Percentiles rank a stretch among this genome's conserved stretches.
These are phyloP conservation scores for Starmera dryadoides DNA, from an alignment of 805 yeast species.

Conservation along the genomic window DNA sequence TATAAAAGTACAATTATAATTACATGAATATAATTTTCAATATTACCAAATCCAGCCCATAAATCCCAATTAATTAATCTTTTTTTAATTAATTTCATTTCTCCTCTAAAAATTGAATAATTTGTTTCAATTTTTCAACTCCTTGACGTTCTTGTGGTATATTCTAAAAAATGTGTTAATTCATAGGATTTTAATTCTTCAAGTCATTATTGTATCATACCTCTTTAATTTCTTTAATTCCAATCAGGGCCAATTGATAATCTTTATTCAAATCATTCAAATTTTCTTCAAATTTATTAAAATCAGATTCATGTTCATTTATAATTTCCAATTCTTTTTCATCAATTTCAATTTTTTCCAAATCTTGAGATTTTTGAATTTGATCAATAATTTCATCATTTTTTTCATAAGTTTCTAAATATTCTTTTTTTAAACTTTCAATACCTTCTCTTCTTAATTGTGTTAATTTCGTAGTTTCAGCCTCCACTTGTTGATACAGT, in stretches of 20 bases:
- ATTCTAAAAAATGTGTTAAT: constrained; percentile 1
- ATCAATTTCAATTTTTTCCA: constrained; percentile 3
- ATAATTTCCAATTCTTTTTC: too few relatives aligned
- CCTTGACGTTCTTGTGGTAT: constrained; percentile 21
- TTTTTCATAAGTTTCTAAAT: constrained; percentile 25
- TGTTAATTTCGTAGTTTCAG: constrained; percentile 50
- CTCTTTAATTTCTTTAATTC: constrained; percentile 13
- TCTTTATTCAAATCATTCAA: constrained; percentile 7
- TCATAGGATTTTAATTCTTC: too few relatives aligned
- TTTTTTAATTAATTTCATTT: not conserved
- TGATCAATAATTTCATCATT: too few relatives aligned
- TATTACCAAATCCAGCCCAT: too few relatives aligned
- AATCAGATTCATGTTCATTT: too few relatives aligned
- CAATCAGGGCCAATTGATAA: constrained; percentile 10
- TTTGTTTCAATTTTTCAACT: constrained; percentile 20
- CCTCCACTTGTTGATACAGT: constrained; percentile 53
- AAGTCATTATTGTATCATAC: constrained; percentile 12
- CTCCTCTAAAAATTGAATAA: constrained; percentile 16
- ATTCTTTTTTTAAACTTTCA: constrained; percentile 26
- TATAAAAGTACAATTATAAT: too few relatives aligned
- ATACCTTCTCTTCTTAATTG: constrained; percentile 50
- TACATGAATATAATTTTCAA: too few relatives aligned
- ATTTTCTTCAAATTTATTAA: too few relatives aligned
- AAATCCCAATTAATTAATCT: too few relatives aligned
- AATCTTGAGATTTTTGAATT: constrained; percentile 7